Base-by-base conservation (phyloP, 202 grass and related monocot genomes). In the Musa balbisiana region DNA sequence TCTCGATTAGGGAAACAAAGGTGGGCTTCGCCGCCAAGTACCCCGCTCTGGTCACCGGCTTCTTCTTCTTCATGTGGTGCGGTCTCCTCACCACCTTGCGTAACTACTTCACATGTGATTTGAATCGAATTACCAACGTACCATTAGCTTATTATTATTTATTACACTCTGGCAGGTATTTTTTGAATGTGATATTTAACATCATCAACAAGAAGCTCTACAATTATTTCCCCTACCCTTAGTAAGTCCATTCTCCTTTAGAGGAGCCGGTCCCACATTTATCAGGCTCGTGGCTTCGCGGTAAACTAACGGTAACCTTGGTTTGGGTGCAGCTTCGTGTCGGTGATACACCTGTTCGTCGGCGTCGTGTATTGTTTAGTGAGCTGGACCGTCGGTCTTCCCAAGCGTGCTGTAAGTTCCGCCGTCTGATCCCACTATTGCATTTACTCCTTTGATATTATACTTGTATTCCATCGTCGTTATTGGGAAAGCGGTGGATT, bases 161-260 rank as follows among this genome's bases (percentile, higher is more conserved):
- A 16, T 43, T 43, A 8, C 5, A 4, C 5, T 8, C 33, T 59
- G 73, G 77, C 85, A 99, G 95, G 95, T 99, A 99, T 74, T 99
- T 99, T 85, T 74, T 99, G 79, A 99, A 99, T 64, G 95, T 99
- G 19, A 94, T 99, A 67, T 99, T 99, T 77, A 99, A 99, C 95
- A 99, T 99, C 85, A 81, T 99, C 73, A 99, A 99, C 85, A 99
- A 99, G 83, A 99, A 99, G 82, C 94, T 99, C 69, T 99, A 99
- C 85, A 95, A 99, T 76, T 99, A 99, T 74, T 99, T 99, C 80
- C 95, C 95, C 0, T 99, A 99, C 52, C 91, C 95, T 80, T 99
- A 95, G 95, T 99, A 88, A 92, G 94, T 83, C 5, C 1, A 6
- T 5, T 43, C 33, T 43, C 4, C 33, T 8, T 5, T 0, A 0